phyloP scores from a whole-genome alignment of 371 early-diverging fungal genomes.

The Funneliformis caledonium region DNA sequence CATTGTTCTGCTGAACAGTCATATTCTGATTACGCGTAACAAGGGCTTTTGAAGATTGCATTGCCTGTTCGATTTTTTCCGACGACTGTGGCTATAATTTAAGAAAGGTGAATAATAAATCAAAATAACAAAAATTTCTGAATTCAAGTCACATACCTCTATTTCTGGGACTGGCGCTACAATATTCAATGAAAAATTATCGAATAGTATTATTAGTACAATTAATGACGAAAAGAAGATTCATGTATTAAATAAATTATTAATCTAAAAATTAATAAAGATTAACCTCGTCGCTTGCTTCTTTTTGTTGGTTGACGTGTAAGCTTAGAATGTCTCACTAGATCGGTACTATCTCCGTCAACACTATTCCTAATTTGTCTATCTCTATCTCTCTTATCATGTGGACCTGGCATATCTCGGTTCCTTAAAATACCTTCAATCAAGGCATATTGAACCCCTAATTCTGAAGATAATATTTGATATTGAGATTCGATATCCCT shows the following conservation, averaged over 20 bases:
- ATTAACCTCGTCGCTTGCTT: slow-evolving; percentile 22
- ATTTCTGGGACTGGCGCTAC: neutral
- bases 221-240: neutral
- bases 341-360: slow-evolving; percentile 23
- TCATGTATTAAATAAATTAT: neutral
- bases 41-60: slow-evolving; percentile 27
- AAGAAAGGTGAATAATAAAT: neutral
- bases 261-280: neutral
- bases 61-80: neutral
- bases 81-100: neutral
- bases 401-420: neutral
- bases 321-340: neutral
- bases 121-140: neutral
- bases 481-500: slow-evolving; percentile 16
- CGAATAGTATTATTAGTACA: neutral
- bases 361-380: slow-evolving; percentile 10
- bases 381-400: slow-evolving; percentile 13
- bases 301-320: neutral
- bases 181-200: neutral
- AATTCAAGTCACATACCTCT: slow-evolving; percentile 7
- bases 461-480: slow-evolving; percentile 22
- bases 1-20: neutral
- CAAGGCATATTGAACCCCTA: slow-evolving; percentile 31
- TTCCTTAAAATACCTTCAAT: slow-evolving; percentile 27
- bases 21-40: slow-evolving; percentile 24